Evolutionary conservation across 1,139 yeast genomes (phyloP), one percentile per base, ranked within the genome.

Genomic region (Blastobotrys persicus): DNA sequence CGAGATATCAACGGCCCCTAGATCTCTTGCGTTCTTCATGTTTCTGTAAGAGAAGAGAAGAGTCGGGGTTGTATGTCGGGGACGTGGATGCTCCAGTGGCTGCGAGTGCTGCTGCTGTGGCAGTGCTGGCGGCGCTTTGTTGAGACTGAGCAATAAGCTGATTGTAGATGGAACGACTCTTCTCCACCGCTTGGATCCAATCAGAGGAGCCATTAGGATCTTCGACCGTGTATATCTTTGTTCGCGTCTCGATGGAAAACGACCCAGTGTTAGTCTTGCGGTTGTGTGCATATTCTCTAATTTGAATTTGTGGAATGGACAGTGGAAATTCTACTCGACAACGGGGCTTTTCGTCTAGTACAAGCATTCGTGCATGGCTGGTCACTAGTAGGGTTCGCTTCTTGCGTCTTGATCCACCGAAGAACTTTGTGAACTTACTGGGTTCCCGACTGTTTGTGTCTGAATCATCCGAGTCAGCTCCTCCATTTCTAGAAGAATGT

Each of bases 101-200:
- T 1, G 63, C 61, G 20, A 58, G 37, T 2, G 69, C 69, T 1
- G 72, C 72, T 1, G 72, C 72, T 2, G 69, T 60, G 2, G 70
- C 68, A 0, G 71, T 71, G 18, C 66, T 64, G 18, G 61, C 61
- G 1, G 68, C 63, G 34, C 59, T 60, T 12, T 55, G 45, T 14
- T 55, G 55, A 2, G 55, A 49, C 14, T 57, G 47, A 3, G 56
- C 54, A 23, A 55, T 56, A 16, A 59, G 59, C 5, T 64, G 57
- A 18, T 53, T 50, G 41, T 62, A 64, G 50, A 58, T 64, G 13
- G 57, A 59, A 42, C 55, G 56, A 17, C 69, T 57, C 34, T 55
- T 52, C 13, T 59, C 60, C 41, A 70, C 60, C 4, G 64, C 64
- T 6, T 52, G 54, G 55, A 67, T 57, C 74, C 74, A 70, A 5